Base-by-base conservation (phyloP, 2,329 filamentous ascomycete genomes). In the Teratosphaeria zuluensis region DNA sequence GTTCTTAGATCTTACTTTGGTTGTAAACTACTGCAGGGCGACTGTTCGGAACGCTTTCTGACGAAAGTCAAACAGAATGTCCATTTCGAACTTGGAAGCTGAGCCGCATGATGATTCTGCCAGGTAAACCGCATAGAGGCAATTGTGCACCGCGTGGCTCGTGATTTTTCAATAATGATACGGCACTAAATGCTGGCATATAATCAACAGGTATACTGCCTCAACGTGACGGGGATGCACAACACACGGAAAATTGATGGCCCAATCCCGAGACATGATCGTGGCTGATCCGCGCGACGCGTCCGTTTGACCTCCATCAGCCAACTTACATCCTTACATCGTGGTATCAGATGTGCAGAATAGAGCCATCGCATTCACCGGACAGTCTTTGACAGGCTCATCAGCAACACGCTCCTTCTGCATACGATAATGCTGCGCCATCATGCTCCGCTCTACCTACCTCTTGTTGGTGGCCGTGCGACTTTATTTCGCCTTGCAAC, bases 401-500 rank as follows among this genome's bases (percentile, higher is more conserved):
- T 11, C 42, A 19, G 4, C 35, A 16, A 2, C 19, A 48, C 42
- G 42, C 42, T 21, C 42, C 42, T 21, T 48, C 16, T 8, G n/a
- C 11, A 19, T 8, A 19, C 16, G 21, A 48, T n/a, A 48, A 48
- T 48, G 42, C 42, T 48, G n/a, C 35, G 35, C 35, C 21, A 66
- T 35, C 33, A 96, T 96, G 92, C 96, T 90, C 91, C 85, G 92
- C 80, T 86, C 92, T 75, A 84, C 86, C 63, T 96, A 96, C 76
- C 80, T 97, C 63, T 77, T 95, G 58, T 81, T 99, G 68, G 81
- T 95, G 69, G 79, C 94, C 66, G 84, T 96, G 69, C 88, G 94
- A 74, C 81, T 97, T 70, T 97, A 92, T 83, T 92, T 97, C 73
- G 92, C 94, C 61, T 78, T 97, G 64, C 92, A 88, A 63, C 89